Evolutionary conservation across 768 basidiomycete species (phyloP).

Genomic region (Collybia nuda): DNA sequence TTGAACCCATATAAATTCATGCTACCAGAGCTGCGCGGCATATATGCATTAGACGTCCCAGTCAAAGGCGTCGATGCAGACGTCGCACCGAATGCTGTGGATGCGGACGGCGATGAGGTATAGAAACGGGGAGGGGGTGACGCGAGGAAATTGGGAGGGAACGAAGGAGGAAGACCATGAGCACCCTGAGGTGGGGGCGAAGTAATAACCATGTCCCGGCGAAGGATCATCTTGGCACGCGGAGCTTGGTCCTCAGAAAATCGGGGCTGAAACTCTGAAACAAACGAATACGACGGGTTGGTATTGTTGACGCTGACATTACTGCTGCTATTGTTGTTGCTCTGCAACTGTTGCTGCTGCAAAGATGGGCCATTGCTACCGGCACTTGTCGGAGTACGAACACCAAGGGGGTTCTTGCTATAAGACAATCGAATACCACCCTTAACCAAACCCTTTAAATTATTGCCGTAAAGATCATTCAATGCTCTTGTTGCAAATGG

Average conservation of each 20-base stretch:
- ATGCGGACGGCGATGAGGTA: conserved; percentile 31
- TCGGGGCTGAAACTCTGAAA: conserved; percentile 15
- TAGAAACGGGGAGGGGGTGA: conserved; percentile 47
- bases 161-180: conserved; percentile 9
- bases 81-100: conserved; percentile 21
- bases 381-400: conserved; percentile 74
- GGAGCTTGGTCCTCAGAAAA: conserved; percentile 18
- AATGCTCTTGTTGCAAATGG: conserved; percentile 82
- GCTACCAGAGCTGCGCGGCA: conserved; percentile 27
- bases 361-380: conserved; percentile 35
- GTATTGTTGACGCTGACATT: conserved; percentile 1
- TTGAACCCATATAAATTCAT: conserved; percentile 25
- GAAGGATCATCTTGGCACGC: conserved; percentile 15
- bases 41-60: conserved; percentile 30
- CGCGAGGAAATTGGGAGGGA: conserved; percentile 31
- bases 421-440: conserved; percentile 97
- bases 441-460: conserved; percentile 89
- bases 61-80: conserved; percentile 28
- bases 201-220: conserved; percentile 16
- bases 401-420: conserved; percentile 97
- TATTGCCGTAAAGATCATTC: conserved; percentile 87
- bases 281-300: conserved; percentile 8
- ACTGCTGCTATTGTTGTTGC: conserved; percentile 19
- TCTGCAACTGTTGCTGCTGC: conserved; percentile 43
- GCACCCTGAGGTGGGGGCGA: conserved; percentile 13